A percentile compares a stretch with the other conserved stretches of the same genome.
These are phyloP conservation scores for Hemisphaericaspora xylofermentans DNA, from an alignment of 1,139 yeast genomes.

Conservation along the genomic window DNA sequence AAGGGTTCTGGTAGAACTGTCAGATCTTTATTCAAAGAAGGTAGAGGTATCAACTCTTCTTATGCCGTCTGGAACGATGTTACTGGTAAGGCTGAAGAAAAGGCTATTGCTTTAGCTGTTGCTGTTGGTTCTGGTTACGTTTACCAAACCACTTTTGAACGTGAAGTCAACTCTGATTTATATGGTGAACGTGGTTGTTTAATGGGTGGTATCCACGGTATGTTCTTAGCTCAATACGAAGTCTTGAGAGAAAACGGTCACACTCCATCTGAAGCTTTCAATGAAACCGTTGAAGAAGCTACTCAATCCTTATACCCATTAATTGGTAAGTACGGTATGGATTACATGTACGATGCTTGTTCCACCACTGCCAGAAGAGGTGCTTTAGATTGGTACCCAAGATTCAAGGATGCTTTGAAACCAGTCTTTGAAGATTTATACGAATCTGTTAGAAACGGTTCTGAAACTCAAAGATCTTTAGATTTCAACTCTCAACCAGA, in stretches of 20 bases:
- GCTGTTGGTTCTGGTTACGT: constrained; percentile 99
- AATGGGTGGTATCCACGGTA: constrained; percentile 99
- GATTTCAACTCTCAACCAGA: constrained; percentile 97
- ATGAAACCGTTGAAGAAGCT: constrained; percentile 99
- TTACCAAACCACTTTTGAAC: constrained; percentile 98
- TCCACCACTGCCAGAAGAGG: constrained; percentile 99
- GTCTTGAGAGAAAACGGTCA: constrained; percentile 99
- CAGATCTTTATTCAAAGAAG: constrained; percentile 98
- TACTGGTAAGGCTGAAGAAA: constrained; percentile 98
- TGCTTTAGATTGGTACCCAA: constrained; percentile 99
- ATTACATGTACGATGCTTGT: constrained; percentile 99
- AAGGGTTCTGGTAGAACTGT: constrained; percentile 99
- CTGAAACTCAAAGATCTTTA: constrained; percentile 96
- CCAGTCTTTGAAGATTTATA: constrained; percentile 96
- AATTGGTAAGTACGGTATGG: constrained; percentile 99
- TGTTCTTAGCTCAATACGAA: constrained; percentile 99
- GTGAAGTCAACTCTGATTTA: constrained; percentile 98
- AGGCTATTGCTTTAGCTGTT: constrained; percentile 97
- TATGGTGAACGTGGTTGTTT: constrained; percentile 99
- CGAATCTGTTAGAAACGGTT: constrained; percentile 92
- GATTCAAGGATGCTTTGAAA: constrained; percentile 97
- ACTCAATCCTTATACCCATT: constrained; percentile 99
- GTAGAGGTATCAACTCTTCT: constrained; percentile 99
- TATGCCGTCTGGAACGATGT: constrained; percentile 99
- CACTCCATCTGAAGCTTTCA: constrained; percentile 99